Evolutionary conservation across 2,329 filamentous ascomycete genomes (phyloP).

Genomic region (Exophiala aquamarina): DNA sequence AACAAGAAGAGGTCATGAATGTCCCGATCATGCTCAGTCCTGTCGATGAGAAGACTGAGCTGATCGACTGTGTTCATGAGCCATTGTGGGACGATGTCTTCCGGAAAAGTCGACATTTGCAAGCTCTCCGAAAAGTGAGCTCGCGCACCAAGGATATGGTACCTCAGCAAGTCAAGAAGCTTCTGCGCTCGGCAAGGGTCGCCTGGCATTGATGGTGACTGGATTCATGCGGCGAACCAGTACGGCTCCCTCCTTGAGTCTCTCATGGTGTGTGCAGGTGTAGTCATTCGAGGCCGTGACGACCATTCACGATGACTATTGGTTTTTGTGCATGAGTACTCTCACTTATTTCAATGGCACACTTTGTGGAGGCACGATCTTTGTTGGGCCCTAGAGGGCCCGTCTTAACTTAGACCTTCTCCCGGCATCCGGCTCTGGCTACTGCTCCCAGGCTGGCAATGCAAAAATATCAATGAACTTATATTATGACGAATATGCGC

Average conservation of each 20-base stretch:
- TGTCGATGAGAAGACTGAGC: slow-evolving; percentile 25
- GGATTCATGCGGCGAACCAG: background rate
- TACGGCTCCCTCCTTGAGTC: no score
- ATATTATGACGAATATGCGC: no score
- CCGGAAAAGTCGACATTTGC: slow-evolving; percentile 17
- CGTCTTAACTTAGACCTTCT: background rate
- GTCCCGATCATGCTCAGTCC: slow-evolving; percentile 40
- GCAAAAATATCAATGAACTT: background rate
- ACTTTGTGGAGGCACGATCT: background rate
- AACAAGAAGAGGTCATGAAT: slow-evolving; percentile 38
- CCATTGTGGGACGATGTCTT: slow-evolving; percentile 30
- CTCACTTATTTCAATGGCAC: no score
- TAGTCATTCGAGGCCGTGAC: no score
- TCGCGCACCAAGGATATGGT: slow-evolving; percentile 22
- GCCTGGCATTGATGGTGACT: slow-evolving; percentile 19
- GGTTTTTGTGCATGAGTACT: no score
- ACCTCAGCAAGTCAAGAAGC: slow-evolving; percentile 22
- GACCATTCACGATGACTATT: no score
- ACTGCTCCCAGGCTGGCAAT: slow-evolving; percentile 19
- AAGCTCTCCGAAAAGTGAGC: slow-evolving; percentile 21
- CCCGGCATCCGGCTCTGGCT: slow-evolving; percentile 15
- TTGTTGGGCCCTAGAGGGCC: no score
- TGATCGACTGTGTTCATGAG: slow-evolving; percentile 28
- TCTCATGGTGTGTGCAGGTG: no score
- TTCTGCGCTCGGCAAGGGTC: slow-evolving; percentile 21